Evolutionary conservation across 2,329 filamentous ascomycete genomes (phyloP), one percentile per base, ranked within the genome.

Genomic region (Fusarium sp.): DNA sequence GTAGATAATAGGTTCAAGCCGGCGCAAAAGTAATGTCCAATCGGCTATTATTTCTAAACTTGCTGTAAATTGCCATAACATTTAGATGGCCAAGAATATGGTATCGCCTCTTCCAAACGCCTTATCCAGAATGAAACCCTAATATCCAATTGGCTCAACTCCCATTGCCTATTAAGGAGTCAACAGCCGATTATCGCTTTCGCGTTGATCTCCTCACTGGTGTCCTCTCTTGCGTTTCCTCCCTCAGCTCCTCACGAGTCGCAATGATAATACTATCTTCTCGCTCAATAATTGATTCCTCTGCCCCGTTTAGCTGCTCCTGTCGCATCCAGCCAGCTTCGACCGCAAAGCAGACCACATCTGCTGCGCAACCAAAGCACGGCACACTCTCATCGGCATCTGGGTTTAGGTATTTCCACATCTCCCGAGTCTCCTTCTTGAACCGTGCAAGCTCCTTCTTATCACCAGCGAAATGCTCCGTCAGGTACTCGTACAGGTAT

Each of bases 251-350:
- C 11, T 80, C 79, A 29, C 77, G 76, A 17, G 77, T 69, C 20
- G 80, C 56, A 36, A 85, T 82, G 69, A 85, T 85, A 73, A 85
- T 85, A 73, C 84, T 85, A 27, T 84, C 83, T 69, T 85, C 84
- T 35, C 79, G 75, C 56, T 84, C 82, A 12, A 83, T 38, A 38
- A 83, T 70, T 12, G 82, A 84, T 14, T 77, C 76, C 14, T 78
- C 80, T 3, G 75, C 72, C 5, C 83, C 86, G 27, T 83, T 79
- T 44, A 91, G 77, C 79, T 91, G 88, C 20, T 84, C 84, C 73
- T 87, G 84, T 1, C 82, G 84, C 51, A 91, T 81, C 89, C 89
- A 91, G 7, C 88, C 88, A 1, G 87, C 84, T 79, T 91, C 89
- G 12, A 89, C 83, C 5, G 87, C 87, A 75, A 89, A 91, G 58